These are phyloP conservation scores for Cicer yamashitae DNA, from an alignment of 306 rosid genomes.

Conservation along the genomic window DNA sequence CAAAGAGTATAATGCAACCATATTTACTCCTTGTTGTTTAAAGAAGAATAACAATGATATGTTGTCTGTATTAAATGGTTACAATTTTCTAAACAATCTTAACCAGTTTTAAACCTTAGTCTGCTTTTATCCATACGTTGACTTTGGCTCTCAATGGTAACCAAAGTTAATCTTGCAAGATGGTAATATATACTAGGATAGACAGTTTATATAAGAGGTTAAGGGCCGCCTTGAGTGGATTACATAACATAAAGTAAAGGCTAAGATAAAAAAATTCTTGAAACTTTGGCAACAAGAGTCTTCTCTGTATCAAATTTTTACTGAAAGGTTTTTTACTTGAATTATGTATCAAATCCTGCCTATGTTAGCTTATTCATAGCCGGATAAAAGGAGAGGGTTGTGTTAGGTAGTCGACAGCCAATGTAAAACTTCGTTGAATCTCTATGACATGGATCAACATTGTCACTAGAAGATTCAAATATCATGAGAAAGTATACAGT, in stretches of 20 bases:
- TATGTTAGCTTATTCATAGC: no score
- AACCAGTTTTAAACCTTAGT: neutral
- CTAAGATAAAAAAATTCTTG: no score
- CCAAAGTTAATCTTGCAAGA: constrained; percentile 9
- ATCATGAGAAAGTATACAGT: neutral
- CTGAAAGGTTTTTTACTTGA: neutral
- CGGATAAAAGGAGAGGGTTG: no score
- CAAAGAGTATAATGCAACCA: neutral
- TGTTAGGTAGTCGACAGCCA: no score
- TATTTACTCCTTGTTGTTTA: neutral
- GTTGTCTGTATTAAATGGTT: neutral
- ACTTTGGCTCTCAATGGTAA: constrained; percentile 28
- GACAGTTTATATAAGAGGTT: constrained; percentile 19
- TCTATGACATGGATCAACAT: neutral
- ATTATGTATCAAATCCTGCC: neutral
- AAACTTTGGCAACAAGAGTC: no score
- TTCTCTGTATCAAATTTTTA: no score
- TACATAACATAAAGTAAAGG: no score
- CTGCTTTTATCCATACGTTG: neutral
- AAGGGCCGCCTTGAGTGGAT: constrained; percentile 3
- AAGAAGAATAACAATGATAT: neutral
- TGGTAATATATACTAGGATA: neutral
- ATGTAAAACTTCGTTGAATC: no score
- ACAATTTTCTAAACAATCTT: constrained; percentile 10
- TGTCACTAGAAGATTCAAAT: neutral